Base-by-base conservation (phyloP, 2,329 filamentous ascomycete genomes). In the Fusarium fujikuroi region DNA sequence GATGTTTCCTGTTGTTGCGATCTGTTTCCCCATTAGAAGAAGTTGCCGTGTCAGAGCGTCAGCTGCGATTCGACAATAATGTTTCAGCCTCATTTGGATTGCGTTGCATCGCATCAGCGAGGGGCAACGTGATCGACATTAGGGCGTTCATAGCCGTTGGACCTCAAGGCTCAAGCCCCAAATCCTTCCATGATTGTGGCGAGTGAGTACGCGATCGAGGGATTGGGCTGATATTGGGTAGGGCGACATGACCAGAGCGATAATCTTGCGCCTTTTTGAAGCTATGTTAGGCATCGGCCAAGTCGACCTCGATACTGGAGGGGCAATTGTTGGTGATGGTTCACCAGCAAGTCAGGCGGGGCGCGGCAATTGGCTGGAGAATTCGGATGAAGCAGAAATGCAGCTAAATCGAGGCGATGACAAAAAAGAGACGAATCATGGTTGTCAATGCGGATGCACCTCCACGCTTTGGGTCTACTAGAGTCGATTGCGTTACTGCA, bases 41-140 rank as follows among this genome's bases (percentile, higher is more conserved):
- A 37, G 64, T 59, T 70, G 60, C 40, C 19, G 25, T 56, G 50
- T 50, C 30, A 57, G 52, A 57, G 46, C 61, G 39, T 63, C 49
- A 60, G 52, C 62, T 63, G 60, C 60, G 56, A 74, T 74, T 69
- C 67, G 67, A 60, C 63, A 69, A 72, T 58, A 58, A 28, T 39
- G 63, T 72, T 69, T 73, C 71, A 73, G 69, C 69, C 73, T 73
- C 73, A 66, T 71, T 69, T 73, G 61, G 64, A 61, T 59, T 69
- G 66, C 60, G 72, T 73, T 68, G 71, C 73, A 69, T 77, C 66
- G 66, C 66, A 76, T 75, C 64, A 66, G 47, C 63, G 69, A 70
- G 63, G 66, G 60, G 64, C 75, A 76, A 76, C 72, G 66, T 76
- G 75, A 77, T 77, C 75, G 72, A 62, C 75, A 58, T 50, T 62